Evolutionary conservation across 331 rosid genomes (phyloP), one percentile per base, ranked within the genome.

Genomic region (Acacia pycnantha): DNA sequence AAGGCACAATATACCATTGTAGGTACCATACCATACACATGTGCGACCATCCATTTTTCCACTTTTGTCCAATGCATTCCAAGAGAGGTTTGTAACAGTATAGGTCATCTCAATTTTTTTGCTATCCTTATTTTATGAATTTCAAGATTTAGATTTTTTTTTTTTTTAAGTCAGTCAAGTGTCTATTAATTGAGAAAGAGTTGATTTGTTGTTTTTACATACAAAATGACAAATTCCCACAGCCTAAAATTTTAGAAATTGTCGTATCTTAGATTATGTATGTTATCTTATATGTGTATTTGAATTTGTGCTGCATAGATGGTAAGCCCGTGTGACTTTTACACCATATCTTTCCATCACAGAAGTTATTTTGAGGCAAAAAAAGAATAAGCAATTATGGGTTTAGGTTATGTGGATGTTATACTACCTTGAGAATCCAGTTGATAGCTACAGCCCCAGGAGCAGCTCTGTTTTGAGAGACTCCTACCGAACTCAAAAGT

Each of bases 371-470:
- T 53, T n/a, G 16, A 66, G 2, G 4, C 14, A 6, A 6, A 53
- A 19, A 54, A 51, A 14, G 4, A 80, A 24, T 22, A 9, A 26
- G 37, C 29, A 37, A 51, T 24, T 26, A 61, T 35, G 61, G 35
- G 40, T 21, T 11, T 14, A 27, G 19, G 66, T 21, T 2, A 64
- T 11, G 67, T 43, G 77, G 43, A 67, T 1, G 21, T 58, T 47
- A 50, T 11, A 14, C 58, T 86, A 91, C 98, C 97, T 94, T 96
- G 87, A 96, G 98, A 91, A 96, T 94, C 99, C 99, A 96, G 80
- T 92, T 96, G 79, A 96, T 91, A 64, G 99, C 99, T 44, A 94
- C 93, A 83, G 99, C 99, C 21, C 94, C 99, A 3, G 94, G 92
- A 66, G 93, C 48, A 37, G 95, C 87, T 79, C 83, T 88, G 84